These are phyloP conservation scores for Euphrasia arctica DNA, from an alignment of 305 asterid genomes.

Conservation along the genomic window DNA sequence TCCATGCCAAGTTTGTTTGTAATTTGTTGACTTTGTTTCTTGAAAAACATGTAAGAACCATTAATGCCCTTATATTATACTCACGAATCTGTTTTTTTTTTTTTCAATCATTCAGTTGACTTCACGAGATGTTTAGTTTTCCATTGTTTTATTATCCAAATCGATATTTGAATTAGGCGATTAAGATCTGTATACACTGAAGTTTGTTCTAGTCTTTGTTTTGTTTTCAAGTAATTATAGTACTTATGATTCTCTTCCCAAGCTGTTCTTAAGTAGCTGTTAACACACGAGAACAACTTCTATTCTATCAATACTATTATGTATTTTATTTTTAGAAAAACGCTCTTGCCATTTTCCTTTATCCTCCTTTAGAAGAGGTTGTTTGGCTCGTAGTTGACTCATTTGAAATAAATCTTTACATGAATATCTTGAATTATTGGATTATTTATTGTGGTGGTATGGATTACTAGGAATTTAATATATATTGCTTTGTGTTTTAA, in stretches of 20 bases:
- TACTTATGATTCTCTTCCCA: background rate
- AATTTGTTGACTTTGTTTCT: background rate
- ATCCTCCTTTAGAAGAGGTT: background rate
- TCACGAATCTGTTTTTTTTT: background rate
- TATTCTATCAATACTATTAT: slow-evolving; percentile 16
- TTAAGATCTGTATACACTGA: background rate
- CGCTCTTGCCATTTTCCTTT: slow-evolving; percentile 1
- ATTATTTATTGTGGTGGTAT: background rate
- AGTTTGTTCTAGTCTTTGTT: background rate
- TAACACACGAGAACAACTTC: slow-evolving; percentile 17
- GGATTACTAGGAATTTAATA: slow-evolving; percentile 8
- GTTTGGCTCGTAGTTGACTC: background rate
- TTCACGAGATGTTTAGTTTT: background rate
- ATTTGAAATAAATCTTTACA: slow-evolving; percentile 9
- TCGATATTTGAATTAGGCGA: background rate
- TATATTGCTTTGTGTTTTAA: slow-evolving; percentile 13
- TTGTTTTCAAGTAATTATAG: background rate
- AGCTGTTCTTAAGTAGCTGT: slow-evolving; percentile 6
- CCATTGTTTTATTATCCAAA: background rate
- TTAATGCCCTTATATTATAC: background rate
- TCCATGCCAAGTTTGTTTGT: background rate
- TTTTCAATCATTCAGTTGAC: background rate
- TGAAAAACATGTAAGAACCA: background rate
- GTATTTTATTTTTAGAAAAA: background rate
- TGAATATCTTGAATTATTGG: slow-evolving; percentile 10